A percentile compares a stretch with the other conserved stretches of the same genome.
Evolutionary conservation across 345 rosid genomes (phyloP).

Genomic region (Pelargonium nanum): DNA sequence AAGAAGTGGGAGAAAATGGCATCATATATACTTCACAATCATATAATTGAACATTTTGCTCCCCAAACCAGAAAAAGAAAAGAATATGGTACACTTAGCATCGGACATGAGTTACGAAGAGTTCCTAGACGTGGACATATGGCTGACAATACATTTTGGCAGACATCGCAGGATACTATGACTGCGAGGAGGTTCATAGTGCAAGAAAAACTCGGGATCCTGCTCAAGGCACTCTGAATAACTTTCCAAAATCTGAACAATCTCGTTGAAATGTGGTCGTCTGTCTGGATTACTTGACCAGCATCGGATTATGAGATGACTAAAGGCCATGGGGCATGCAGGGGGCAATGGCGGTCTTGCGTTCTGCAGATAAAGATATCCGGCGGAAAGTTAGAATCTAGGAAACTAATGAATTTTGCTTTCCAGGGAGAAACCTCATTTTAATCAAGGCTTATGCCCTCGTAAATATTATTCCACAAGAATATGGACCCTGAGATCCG

Average conservation of each 20-base stretch:
- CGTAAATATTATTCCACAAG: neutral
- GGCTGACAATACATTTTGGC: constrained; percentile 22
- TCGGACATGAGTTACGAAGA: constrained; percentile 13
- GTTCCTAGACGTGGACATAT: constrained; percentile 13
- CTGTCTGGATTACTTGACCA: constrained; percentile 55
- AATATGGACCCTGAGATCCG: neutral
- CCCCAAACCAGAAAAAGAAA: neutral
- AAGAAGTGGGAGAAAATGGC: neutral
- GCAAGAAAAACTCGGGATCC: constrained; percentile 42
- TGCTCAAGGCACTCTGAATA: constrained; percentile 39
- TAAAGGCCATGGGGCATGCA: constrained; percentile 41
- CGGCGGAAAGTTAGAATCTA: no score
- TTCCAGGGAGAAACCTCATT: neutral
- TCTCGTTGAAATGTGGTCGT: constrained; percentile 53
- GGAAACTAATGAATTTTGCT: no score
- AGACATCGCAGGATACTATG: constrained; percentile 25
- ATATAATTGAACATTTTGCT: constrained; percentile 5
- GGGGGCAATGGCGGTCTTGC: constrained; percentile 63
- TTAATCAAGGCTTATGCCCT: neutral
- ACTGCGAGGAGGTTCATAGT: constrained; percentile 23
- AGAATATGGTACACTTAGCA: constrained; percentile 12
- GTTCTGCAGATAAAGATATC: constrained; percentile 39
- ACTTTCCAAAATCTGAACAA: constrained; percentile 41
- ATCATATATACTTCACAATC: neutral
- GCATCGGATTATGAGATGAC: constrained; percentile 45